A percentile compares a stretch with the other conserved stretches of the same genome.
Evolutionary conservation across 495 filamentous ascomycete species (phyloP).

Genomic region (Xeromyces bisporus): DNA sequence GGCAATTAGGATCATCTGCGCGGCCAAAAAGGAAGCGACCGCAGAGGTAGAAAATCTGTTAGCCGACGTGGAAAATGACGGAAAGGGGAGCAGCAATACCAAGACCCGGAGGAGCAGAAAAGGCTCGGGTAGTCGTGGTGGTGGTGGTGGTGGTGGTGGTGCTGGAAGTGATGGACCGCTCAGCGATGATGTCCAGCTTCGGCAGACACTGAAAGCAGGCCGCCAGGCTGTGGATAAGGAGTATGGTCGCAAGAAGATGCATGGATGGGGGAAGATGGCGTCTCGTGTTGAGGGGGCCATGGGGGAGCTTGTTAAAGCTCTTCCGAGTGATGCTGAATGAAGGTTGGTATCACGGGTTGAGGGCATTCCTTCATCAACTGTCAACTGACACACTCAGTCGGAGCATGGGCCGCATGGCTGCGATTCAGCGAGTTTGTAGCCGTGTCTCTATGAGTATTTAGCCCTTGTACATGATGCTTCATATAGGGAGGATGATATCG

Average conservation of each 20-base stretch:
- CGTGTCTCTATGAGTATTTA: too few species aligned
- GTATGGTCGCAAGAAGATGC: not conserved
- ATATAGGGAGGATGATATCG: too few species aligned
- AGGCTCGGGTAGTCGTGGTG: not conserved
- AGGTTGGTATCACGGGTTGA: too few species aligned
- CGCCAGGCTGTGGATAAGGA: not conserved
- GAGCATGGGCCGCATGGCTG: too few species aligned
- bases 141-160: not conserved
- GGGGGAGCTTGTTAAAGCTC: not conserved
- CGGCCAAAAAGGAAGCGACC: not conserved
- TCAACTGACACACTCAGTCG: too few species aligned
- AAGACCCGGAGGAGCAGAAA: not conserved
- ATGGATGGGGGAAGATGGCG: not conserved
- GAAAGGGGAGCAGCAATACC: not conserved
- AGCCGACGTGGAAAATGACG: not conserved
- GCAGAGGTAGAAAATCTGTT: not conserved
- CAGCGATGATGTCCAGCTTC: not conserved
- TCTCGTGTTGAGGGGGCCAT: not conserved
- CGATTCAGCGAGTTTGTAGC: too few species aligned
- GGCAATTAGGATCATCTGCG: not conserved
- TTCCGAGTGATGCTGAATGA: not conserved
- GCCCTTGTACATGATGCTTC: too few species aligned
- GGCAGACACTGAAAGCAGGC: not conserved
- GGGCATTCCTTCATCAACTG: too few species aligned
- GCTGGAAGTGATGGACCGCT: not conserved